phyloP scores from a whole-genome alignment of 2,329 filamentous ascomycete species.

The Aspergillus terreus region DNA sequence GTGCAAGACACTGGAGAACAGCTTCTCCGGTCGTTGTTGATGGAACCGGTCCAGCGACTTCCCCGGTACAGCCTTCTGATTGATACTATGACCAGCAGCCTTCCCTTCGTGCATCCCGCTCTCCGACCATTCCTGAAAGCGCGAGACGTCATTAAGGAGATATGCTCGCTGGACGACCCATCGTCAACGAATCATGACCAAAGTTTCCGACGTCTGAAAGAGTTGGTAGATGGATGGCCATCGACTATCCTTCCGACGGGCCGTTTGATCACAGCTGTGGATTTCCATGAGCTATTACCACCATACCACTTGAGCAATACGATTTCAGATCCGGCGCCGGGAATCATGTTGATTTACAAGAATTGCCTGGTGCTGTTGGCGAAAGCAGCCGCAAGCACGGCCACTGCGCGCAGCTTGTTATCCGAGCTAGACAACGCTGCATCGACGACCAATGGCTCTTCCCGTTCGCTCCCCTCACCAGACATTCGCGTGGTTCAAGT shows the following conservation, averaged over 20 bases:
- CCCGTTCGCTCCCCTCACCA: constrained; percentile 40
- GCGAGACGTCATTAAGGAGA: constrained; percentile 89
- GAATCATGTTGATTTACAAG: constrained; percentile 79
- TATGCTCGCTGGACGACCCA: constrained; percentile 85
- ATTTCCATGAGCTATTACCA: constrained; percentile 71
- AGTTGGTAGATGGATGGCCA: constrained; percentile 76
- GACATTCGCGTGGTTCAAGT: constrained; percentile 75
- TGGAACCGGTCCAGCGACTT: constrained; percentile 91
- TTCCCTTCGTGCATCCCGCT: constrained; percentile 82
- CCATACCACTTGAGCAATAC: constrained; percentile 58
- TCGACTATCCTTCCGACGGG: constrained; percentile 67
- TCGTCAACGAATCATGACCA: constrained; percentile 64
- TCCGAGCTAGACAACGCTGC: constrained; percentile 82
- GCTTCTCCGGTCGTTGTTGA: constrained; percentile 81
- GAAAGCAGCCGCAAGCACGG: constrained; percentile 60
- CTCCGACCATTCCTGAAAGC: constrained; percentile 80
- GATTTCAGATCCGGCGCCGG: constrained; percentile 49
- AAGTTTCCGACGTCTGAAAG: constrained; percentile 68
- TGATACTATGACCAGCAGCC: constrained; percentile 83
- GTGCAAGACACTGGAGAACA: constrained; percentile 86
- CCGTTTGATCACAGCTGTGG: constrained; percentile 74
- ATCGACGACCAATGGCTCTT: constrained; percentile 42
- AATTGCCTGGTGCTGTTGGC: constrained; percentile 75
- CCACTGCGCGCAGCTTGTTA: constrained; percentile 72
- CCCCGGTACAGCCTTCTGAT: constrained; percentile 95